Evolutionary conservation across 768 basidiomycete species (phyloP), one percentile per base, ranked within the genome.

Genomic region (Russula emetica): DNA sequence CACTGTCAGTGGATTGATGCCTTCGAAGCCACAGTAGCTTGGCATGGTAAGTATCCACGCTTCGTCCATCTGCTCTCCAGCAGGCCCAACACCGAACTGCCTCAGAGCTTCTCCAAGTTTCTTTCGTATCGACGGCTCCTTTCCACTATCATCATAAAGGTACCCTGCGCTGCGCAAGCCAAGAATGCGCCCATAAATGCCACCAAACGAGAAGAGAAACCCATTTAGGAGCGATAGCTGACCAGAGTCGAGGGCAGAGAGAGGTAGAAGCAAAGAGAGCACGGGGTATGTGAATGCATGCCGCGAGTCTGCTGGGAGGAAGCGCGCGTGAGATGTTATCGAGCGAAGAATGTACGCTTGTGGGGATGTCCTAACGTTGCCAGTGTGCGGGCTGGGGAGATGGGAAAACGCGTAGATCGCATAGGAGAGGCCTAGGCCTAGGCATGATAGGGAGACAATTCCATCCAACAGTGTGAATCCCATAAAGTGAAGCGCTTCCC

Each of bases 31-130:
- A 32, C 85, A 62, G 57, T 83, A 82, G 58, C 80, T 83, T 3
- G 87, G 88, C 84, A 88, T 88, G 2, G 88, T 87, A 74, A 90
- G 75, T 77, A 90, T 81, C 86, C 87, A 92, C 0, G 82, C 80
- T 62, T 83, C 83, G 7, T 78, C 74, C 6, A 86, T 40, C 28
- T 67, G 58, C 5, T 55, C 70, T 10, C 66, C 69, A 2, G 30
- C 56, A 24, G 44, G 7, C 22, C 64, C 57, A 52, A 67, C 70
- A 0, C 77, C 78, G 11, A 73, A 73, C 38, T 67, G 59, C 8
- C 30, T 55, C 9, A 86, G 69, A 5, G 79, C 60, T 0, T 62
- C 70, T 30, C 71, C 70, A 2, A 86, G 73, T 67, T 83, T 84
- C 16, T 70, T 66, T 55, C 72, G 72, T 49, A 84, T 79, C 0